Percentiles rank a stretch among this genome's conserved stretches.
Evolutionary conservation across 768 basidiomycete species (phyloP).

Genomic region (Pisolithus albus): DNA sequence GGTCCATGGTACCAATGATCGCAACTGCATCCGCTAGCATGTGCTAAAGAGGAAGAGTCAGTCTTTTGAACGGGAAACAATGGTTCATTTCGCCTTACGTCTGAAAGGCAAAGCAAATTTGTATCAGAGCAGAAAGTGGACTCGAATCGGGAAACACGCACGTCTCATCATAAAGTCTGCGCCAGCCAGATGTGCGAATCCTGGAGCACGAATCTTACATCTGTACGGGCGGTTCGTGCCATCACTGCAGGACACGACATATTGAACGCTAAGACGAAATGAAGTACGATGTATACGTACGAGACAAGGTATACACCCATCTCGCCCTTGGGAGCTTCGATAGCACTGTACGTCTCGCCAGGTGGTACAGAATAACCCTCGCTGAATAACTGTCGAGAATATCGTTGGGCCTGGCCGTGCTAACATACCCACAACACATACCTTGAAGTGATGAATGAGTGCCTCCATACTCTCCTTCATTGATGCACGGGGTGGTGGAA

Average conservation of each 20-base stretch:
- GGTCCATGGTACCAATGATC: slow-evolving; percentile 98
- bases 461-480: slow-evolving; percentile 99
- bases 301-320: slow-evolving; percentile 99
- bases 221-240: slow-evolving; percentile 94
- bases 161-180: slow-evolving; percentile 98
- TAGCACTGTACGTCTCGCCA: slow-evolving; percentile 93
- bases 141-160: slow-evolving; percentile 32
- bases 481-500: slow-evolving; percentile 89
- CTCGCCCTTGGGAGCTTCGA: slow-evolving; percentile 98
- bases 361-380: slow-evolving; percentile 97
- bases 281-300: slow-evolving; percentile 35
- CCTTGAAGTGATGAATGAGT: slow-evolving; percentile 98
- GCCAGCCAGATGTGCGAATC: slow-evolving; percentile 92
- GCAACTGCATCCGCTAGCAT: slow-evolving; percentile 93
- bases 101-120: slow-evolving; percentile 23
- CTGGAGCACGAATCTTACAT: slow-evolving; percentile 95
- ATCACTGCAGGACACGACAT: slow-evolving; percentile 44
- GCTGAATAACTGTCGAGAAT: slow-evolving; percentile 65
- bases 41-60: slow-evolving; percentile 43
- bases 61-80: neutral
- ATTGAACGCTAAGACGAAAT: neutral
- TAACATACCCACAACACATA: slow-evolving; percentile 11
- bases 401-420: neutral
- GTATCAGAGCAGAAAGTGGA: neutral
- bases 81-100: slow-evolving; percentile 25